phyloP scores from a whole-genome alignment of 164 flowering plant genomes.

The Houttuynia cordata region DNA sequence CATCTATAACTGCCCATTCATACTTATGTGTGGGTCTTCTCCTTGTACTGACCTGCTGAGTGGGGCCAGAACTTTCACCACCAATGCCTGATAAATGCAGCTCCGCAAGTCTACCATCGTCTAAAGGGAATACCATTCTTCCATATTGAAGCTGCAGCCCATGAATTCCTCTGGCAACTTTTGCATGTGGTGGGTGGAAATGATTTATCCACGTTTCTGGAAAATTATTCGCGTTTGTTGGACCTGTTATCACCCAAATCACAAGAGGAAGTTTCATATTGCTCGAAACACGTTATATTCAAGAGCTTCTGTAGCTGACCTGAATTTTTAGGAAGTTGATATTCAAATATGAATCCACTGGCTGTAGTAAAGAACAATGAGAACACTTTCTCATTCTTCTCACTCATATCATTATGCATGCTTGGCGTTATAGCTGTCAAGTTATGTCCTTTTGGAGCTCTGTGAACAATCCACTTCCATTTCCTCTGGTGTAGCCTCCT shows the following conservation, averaged over 20 bases:
- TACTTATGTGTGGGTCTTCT: constrained; percentile 40
- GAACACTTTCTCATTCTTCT: constrained; percentile 19
- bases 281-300: background rate
- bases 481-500: constrained; percentile 62
- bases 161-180: constrained; percentile 48
- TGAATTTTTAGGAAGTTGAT: constrained; percentile 34
- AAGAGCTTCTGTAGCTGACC: constrained; percentile 24
- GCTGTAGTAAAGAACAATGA: constrained; percentile 58
- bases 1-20: constrained; percentile 67
- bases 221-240: constrained; percentile 19
- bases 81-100: constrained; percentile 69
- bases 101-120: constrained; percentile 84
- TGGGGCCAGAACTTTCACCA: constrained; percentile 54
- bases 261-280: too few species aligned
- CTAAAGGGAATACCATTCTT: constrained; percentile 52
- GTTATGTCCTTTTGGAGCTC: constrained; percentile 42
- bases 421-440: constrained; percentile 51
- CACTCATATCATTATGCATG: constrained; percentile 21
- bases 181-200: constrained; percentile 55
- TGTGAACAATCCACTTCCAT: constrained; percentile 82
- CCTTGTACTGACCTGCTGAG: constrained; percentile 17
- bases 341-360: constrained; percentile 52
- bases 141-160: constrained; percentile 59
- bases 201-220: constrained; percentile 54
- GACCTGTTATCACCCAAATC: constrained; percentile 29